Evolutionary conservation across 2,329 filamentous ascomycete species (phyloP), one percentile per base, ranked within the genome.

Genomic region (Trichoderma guizhouense): DNA sequence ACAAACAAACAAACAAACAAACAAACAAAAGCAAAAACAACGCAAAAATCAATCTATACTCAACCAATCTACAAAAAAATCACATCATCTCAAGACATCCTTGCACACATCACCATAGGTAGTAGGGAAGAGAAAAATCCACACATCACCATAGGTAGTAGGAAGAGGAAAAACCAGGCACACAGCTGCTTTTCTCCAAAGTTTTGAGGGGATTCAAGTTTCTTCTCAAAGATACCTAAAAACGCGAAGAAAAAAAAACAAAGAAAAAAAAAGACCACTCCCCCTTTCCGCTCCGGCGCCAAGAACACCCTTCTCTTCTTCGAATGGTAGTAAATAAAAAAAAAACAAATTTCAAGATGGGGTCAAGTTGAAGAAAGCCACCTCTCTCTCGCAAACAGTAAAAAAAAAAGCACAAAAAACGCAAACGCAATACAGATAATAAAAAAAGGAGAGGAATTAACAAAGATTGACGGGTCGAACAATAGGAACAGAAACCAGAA

Each of bases 241-340:
- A 53, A 53, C 26, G 18, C 36, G 39, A 36, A 34, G 57, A 32
- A 28, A 65, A 55, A 14, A 39, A 43, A 58, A 47, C 28, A 47
- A 14, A 65, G 51, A 39, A 60, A 51, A 18, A 71, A 64, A 65
- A 58, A n/a, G 14, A 7, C 53, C 61, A 28, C 24, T 36, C 34
- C 55, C 62, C 53, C 36, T 39, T 24, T 61, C 36, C 26, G 68
- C 60, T 62, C 53, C 36, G 36, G 62, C 69, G 69, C 69, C 69
- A 51, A 53, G 43, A 71, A 65, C 69, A 65, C 69, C 63, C 55
- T 66, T 71, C 62, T 71, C 53, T 55, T 71, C 15, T 30, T 36
- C 55, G 55, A 71, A 53, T 67, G 43, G 64, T 57, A 65, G 51
- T 32, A 57, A 43, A 28, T 32, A 57, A 43, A 28, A 57, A 67